A percentile compares a stretch with the other conserved stretches of the same genome.
Evolutionary conservation across 768 basidiomycete genomes (phyloP).

Genomic region (Hemileccinum rubropunctum): DNA sequence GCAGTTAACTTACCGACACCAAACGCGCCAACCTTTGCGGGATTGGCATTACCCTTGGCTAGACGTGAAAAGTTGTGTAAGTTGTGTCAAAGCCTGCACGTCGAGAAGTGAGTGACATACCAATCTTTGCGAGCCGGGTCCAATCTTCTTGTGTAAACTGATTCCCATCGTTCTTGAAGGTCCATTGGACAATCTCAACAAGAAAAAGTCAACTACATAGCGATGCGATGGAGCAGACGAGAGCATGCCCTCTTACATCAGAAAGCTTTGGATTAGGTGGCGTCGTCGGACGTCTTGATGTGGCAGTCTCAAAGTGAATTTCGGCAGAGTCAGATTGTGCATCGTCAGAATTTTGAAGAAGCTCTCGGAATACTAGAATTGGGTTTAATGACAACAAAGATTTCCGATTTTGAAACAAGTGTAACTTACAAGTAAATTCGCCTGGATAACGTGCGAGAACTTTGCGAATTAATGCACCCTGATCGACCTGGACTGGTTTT

Average conservation of each 20-base stretch:
- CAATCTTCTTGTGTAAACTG: slow-evolving; percentile 90
- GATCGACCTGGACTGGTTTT: slow-evolving; percentile 82
- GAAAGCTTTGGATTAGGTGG: slow-evolving; percentile 36
- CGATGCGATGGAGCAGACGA: slow-evolving; percentile 34
- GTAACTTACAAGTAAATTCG: slow-evolving; percentile 68
- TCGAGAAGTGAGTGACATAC: slow-evolving; percentile 32
- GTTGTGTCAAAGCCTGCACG: background rate
- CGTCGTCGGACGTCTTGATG: background rate
- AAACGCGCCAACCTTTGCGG: slow-evolving; percentile 92
- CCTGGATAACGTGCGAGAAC: slow-evolving; percentile 92
- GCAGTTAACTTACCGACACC: slow-evolving; percentile 56
- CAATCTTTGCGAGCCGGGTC: slow-evolving; percentile 86
- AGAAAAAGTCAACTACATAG: background rate
- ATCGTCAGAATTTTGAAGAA: slow-evolving; percentile 94
- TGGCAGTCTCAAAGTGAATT: slow-evolving; percentile 70
- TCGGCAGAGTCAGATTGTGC: slow-evolving; percentile 71
- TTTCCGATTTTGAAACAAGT: background rate
- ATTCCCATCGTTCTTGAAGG: slow-evolving; percentile 84
- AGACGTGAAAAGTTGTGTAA: slow-evolving; percentile 1
- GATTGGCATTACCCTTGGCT: slow-evolving; percentile 93
- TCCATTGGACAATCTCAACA: slow-evolving; percentile 72
- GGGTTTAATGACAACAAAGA: background rate
- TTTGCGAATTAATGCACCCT: slow-evolving; percentile 90
- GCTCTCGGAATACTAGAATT: slow-evolving; percentile 60
- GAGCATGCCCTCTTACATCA: slow-evolving; percentile 56